Base-by-base conservation (phyloP, 1,284 basidiomycete species). In the Abortiporus biennis region DNA sequence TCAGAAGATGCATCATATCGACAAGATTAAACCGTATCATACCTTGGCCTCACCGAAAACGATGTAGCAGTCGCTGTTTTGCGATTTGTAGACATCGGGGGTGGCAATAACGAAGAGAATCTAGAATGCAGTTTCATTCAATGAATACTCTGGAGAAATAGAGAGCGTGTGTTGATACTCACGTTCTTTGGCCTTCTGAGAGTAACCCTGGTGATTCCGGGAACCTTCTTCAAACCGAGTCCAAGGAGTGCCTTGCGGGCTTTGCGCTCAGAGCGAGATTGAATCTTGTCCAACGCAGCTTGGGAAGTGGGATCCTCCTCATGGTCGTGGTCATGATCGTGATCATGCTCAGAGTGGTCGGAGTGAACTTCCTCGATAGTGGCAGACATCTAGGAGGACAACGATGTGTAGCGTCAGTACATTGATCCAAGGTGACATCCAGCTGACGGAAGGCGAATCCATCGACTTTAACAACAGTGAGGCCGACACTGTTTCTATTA, bases 1-100 rank as follows among this genome's bases (percentile, higher is more conserved):
- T n/a, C 23, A 40, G 15, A 27, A 21, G 29, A 9, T 29, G 23
- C 4, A 29, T 21, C 30, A 15, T 38, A 24, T 19, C 35, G 25
- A 33, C 6, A 20, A 15, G 17, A 19, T 11, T n/a, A 23, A 15
- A 16, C n/a, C 27, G n/a, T 11, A 12, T 45, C 62, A 34, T 43
- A 85, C 84, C 79, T 94, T 96, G 54, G 92, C 93, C 74, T 99
- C 95, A 55, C 95, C 95, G 57, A 98, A 99, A 52, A 99, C 92
- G 63, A 99, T 92, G 78, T 99, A 98, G 68, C 88, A 92, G 68
- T 99, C 96, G 58, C 91, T 93, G 69, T 90, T 91, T 40, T 89
- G 83, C 40, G 92, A 93, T 76, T 97, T 98, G 85, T 92, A 99
- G 42, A 99, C 95, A 55, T 99, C 95, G 41, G 96, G 95, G 46